Percentiles rank a stretch among this genome's conserved stretches.
Evolutionary conservation across 2,329 filamentous ascomycete genomes (phyloP).

Genomic region (Pseudopithomyces chartarum): DNA sequence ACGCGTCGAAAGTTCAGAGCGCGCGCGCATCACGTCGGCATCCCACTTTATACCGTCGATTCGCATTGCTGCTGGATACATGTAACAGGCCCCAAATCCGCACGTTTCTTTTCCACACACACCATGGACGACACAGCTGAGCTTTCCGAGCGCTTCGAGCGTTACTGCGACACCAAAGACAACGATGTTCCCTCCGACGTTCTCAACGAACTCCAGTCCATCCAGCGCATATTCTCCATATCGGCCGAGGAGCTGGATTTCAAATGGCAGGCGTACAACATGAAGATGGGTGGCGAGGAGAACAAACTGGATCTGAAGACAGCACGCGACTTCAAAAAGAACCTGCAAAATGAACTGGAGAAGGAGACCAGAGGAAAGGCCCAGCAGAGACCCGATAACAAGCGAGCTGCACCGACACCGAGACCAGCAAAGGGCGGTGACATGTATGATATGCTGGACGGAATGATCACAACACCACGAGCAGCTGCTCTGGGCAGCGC

Average conservation of each 20-base stretch:
- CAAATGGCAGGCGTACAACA: constrained; percentile 98
- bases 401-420: constrained; percentile 66
- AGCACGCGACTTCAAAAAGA: constrained; percentile 80
- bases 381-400: constrained; percentile 64
- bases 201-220: constrained; percentile 79
- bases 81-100: not conserved
- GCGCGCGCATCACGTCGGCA: not conserved
- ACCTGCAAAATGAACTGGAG: constrained; percentile 83
- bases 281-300: constrained; percentile 88
- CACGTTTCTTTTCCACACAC: not conserved
- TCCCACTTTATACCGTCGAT: not conserved
- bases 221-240: constrained; percentile 81
- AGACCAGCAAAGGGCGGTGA: constrained; percentile 61
- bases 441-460: constrained; percentile 78
- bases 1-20: constrained; percentile 22
- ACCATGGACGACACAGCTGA: constrained; percentile 59
- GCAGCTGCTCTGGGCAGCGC: constrained; percentile 49
- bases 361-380: constrained; percentile 72
- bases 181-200: constrained; percentile 74
- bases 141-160: constrained; percentile 65
- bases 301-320: constrained; percentile 72
- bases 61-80: constrained; percentile 2
- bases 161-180: constrained; percentile 59
- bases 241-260: constrained; percentile 87
- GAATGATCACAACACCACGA: constrained; percentile 52